Conservation (phyloP, 495 filamentous ascomycete species). For the Friedmanniomyces simplex region DNA sequence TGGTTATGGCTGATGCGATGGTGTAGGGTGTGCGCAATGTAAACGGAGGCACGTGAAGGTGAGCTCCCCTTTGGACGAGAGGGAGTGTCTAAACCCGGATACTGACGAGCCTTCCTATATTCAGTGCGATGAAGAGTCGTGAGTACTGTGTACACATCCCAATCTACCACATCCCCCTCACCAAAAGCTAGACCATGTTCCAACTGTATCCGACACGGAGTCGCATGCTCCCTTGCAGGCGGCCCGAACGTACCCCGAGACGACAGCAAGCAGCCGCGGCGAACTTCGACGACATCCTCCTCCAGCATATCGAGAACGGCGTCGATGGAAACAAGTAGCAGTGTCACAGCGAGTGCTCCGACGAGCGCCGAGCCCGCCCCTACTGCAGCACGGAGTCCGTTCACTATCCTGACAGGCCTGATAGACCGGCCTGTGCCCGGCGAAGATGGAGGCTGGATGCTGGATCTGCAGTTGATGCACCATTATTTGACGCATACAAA, state of each 20-base stretch:
- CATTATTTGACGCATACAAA: conserved; percentile 12
- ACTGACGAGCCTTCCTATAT: not conserved
- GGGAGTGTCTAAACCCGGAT: not conserved
- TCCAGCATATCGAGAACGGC: conserved; percentile 6
- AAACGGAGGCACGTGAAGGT: conserved; percentile 21
- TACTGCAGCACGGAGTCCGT: conserved; percentile 4
- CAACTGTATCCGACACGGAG: conserved; percentile 17
- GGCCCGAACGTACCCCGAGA: conserved; percentile 15
- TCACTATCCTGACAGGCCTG: conserved; percentile 12
- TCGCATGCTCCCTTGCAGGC: conserved; percentile 16
- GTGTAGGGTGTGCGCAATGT: conserved; percentile 15
- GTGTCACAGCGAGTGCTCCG: not conserved
- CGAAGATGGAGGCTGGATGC: conserved; percentile 8
- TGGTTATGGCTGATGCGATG: not conserved
- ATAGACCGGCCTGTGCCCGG: conserved; percentile 10
- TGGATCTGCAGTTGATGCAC: conserved; percentile 20
- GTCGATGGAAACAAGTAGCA: conserved; percentile 4
- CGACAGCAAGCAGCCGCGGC: conserved; percentile 10
- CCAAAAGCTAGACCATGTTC: conserved; percentile 7
- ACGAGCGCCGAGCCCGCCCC: not conserved
- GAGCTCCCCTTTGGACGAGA: not conserved
- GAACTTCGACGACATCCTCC: conserved; percentile 9
- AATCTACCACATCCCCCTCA: too few relatives aligned
- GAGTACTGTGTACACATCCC: too few relatives aligned
- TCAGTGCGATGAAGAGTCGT: conserved; percentile 18